A percentile compares a stretch with the other conserved stretches of the same genome.
These are phyloP conservation scores for Thraustochytrium sp. DNA, from an alignment of 352 stramenopile species.

Conservation along the genomic window DNA sequence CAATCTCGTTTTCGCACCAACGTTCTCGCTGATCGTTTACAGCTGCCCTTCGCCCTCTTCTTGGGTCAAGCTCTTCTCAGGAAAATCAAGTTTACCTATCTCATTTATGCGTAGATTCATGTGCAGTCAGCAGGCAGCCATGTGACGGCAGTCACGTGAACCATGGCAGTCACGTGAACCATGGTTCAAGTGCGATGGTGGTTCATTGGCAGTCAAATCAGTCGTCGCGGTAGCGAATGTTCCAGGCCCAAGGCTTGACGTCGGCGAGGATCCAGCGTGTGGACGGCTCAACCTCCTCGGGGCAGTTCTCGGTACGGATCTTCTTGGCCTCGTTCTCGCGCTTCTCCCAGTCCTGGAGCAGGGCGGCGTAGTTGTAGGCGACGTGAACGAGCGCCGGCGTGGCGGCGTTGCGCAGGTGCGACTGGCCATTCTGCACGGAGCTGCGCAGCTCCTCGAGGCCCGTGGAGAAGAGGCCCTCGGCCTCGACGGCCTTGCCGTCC, in stretches of 20 bases:
- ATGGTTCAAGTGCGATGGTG: no score
- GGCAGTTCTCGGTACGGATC: constrained; percentile 5
- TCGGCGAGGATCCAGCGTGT: background rate
- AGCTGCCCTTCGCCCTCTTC: no score
- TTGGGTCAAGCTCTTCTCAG: no score
- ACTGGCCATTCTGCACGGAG: background rate
- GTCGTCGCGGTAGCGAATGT: background rate
- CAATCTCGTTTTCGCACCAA: no score
- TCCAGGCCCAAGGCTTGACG: background rate
- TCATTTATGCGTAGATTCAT: no score
- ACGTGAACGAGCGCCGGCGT: constrained; percentile 5
- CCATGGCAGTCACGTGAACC: no score
- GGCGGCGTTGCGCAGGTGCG: background rate
- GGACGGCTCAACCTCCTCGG: background rate
- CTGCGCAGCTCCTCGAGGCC: background rate
- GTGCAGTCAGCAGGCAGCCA: no score
- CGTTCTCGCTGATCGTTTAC: no score
- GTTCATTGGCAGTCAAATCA: no score
- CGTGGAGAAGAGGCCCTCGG: background rate
- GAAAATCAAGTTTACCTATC: no score
- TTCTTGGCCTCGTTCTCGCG: background rate
- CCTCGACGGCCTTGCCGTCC: background rate
- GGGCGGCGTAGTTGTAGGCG: background rate
- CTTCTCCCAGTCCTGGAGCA: background rate
- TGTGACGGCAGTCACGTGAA: no score